Evolutionary conservation across 768 basidiomycete species (phyloP), one percentile per base, ranked within the genome.

Genomic region (Mycena capillaripes): DNA sequence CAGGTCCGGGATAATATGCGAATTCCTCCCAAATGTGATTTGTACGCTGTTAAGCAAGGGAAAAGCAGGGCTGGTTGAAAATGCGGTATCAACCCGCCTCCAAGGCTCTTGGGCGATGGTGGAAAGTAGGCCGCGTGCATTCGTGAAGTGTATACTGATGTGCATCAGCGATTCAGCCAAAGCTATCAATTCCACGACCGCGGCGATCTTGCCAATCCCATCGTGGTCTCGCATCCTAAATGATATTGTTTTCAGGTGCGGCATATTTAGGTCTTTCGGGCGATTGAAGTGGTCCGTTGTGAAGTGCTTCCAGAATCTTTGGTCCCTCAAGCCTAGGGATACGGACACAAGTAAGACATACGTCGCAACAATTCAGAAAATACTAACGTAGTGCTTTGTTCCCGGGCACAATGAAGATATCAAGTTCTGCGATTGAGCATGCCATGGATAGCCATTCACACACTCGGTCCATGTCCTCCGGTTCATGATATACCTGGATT

Each of bases 371-470:
- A 25, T n/a, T n/a, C n/a, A n/a, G n/a, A 21, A 32, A 8, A 55
- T 3, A 64, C 61, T 62, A 1, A 65, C 63, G 50, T 14, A 52
- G 38, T 1, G 52, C 63, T 53, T 55, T 55, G 11, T 65, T 55
- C 23, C 34, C 38, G 6, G 50, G 63, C 1, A 55, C 52, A 12
- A 65, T 65, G 10, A 5, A 25, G 52, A 65, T 40, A 38, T 53
- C 52, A 1, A 65, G 36, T n/a, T 55, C 50, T 40, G 25, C 36
- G 0, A 65, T 6, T 1, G 63, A 65, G 11, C 4, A 32, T 4
- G 14, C 25, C 36, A 53, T 38, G 34, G 63, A 65, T 53, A 55
- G 25, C 63, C 63, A 53, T 1, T 4, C 36, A 14, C 29, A 14
- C 0, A 65, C 63, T 1, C 63, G 63, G 30, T 65, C 52, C 36